phyloP scores from a whole-genome alignment of 129 eudicot genomes.

The Heracleum sosnowskyi region DNA sequence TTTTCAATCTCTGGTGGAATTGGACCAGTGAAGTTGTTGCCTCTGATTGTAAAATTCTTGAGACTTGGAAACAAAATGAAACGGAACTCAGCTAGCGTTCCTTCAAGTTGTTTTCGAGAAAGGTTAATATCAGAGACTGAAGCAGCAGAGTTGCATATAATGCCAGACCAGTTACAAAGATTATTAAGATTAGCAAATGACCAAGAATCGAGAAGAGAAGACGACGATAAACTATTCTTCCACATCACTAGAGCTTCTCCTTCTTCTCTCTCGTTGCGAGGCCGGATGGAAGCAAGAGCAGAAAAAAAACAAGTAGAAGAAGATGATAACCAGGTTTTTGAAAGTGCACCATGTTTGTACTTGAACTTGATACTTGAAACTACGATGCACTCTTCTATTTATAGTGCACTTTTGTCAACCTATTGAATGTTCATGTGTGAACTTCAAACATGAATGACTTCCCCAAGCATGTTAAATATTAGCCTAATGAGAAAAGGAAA shows the following conservation, averaged over 20 bases:
- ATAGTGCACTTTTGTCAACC: too few relatives aligned
- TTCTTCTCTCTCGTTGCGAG: constrained; percentile 19
- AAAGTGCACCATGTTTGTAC: background rate
- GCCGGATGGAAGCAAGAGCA: background rate
- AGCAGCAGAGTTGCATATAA: constrained; percentile 34
- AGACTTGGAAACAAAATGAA: constrained; percentile 55
- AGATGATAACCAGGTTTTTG: background rate
- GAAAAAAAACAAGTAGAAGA: background rate
- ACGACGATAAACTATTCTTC: constrained; percentile 47
- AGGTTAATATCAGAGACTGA: constrained; percentile 35
- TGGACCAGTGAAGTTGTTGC: constrained; percentile 31
- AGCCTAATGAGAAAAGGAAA: too few relatives aligned
- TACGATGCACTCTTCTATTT: too few relatives aligned
- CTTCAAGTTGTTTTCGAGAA: constrained; percentile 27
- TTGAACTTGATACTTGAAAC: too few relatives aligned
- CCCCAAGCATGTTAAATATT: too few relatives aligned
- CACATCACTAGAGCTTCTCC: constrained; percentile 64
- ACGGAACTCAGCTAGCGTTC: constrained; percentile 35
- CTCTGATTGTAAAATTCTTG: constrained; percentile 31
- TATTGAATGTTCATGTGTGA: too few relatives aligned
- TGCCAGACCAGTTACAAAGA: constrained; percentile 71
- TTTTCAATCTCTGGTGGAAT: constrained; percentile 59
- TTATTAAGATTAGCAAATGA: constrained; percentile 30
- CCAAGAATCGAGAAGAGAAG: constrained; percentile 54
- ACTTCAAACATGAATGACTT: too few relatives aligned